A percentile compares a stretch with the other conserved stretches of the same genome.
Conservation (phyloP, 2,329 filamentous ascomycete species). For the Aureobasidium sp. region DNA sequence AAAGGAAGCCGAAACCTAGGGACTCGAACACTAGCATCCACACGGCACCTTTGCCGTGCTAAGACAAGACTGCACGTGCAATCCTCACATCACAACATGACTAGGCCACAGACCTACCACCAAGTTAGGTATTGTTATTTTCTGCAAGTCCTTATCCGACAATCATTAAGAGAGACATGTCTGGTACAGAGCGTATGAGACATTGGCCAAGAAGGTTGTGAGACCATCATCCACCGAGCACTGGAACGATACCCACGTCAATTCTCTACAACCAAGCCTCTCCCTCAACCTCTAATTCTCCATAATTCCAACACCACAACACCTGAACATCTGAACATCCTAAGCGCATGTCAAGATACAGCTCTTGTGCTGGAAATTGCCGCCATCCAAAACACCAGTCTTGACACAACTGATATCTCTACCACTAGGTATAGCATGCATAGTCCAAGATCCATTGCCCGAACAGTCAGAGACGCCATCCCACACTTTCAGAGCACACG, state of each 20-base stretch:
- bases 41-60: constrained; percentile 3
- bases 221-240: background rate
- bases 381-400: constrained; percentile 21
- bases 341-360: constrained; percentile 23
- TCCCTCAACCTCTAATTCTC: background rate
- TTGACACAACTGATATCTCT: constrained; percentile 17
- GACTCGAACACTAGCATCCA: constrained; percentile 3
- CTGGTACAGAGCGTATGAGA: background rate
- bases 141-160: background rate
- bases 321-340: background rate
- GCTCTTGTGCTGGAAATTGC: constrained; percentile 19
- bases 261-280: background rate
- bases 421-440: constrained; percentile 9
- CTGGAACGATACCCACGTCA: too few species aligned
- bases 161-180: background rate
- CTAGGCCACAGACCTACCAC: background rate
- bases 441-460: constrained; percentile 7
- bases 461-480: constrained; percentile 19
- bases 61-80: background rate
- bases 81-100: constrained; percentile 11
- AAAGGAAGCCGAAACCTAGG: background rate
- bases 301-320: background rate
- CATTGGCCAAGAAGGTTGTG: background rate
- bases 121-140: background rate
- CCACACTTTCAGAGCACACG: constrained; percentile 19